phyloP scores from a whole-genome alignment of 1,284 basidiomycete genomes.

The Cutaneotrichosporon sp. region DNA sequence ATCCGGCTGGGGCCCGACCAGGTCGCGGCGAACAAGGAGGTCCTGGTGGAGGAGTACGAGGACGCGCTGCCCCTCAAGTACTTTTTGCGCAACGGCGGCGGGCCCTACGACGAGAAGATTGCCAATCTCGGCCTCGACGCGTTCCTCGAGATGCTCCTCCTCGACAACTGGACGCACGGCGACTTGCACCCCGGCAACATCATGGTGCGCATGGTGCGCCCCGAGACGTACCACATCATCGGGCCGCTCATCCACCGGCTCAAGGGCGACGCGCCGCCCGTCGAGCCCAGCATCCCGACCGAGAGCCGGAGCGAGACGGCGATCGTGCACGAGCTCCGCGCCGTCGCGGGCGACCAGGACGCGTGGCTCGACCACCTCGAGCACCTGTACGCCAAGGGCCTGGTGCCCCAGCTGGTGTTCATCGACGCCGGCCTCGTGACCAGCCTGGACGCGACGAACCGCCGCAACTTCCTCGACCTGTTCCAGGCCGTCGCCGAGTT shows the following conservation, averaged over 20 bases:
- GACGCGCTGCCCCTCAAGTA: constrained; percentile 88
- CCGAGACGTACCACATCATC: constrained; percentile 65
- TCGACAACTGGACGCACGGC: constrained; percentile 98
- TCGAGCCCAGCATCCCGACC: constrained; percentile 26
- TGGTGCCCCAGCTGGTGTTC: constrained; percentile 91
- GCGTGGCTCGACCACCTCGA: constrained; percentile 75
- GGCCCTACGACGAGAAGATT: constrained; percentile 83
- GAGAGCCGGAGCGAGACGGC: constrained; percentile 43
- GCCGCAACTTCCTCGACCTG: constrained; percentile 92
- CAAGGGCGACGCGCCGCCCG: not conserved
- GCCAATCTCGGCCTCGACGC: constrained; percentile 94
- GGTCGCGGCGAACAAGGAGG: constrained; percentile 58
- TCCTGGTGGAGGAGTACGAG: constrained; percentile 91
- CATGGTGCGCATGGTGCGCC: constrained; percentile 93
- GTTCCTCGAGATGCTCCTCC: constrained; percentile 95
- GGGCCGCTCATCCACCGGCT: constrained; percentile 45
- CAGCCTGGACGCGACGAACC: constrained; percentile 75
- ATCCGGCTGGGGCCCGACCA: constrained; percentile 53
- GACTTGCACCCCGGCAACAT: constrained; percentile 86
- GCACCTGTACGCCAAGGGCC: constrained; percentile 68
- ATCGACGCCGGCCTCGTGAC: constrained; percentile 96
- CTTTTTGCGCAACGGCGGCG: constrained; percentile 87
- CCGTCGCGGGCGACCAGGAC: constrained; percentile 61
- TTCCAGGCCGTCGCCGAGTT: constrained; percentile 95
- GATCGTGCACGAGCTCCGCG: constrained; percentile 69